These are phyloP conservation scores for Rhynchosporium graminicola DNA, from an alignment of 2,329 filamentous ascomycete genomes.

Conservation along the genomic window DNA sequence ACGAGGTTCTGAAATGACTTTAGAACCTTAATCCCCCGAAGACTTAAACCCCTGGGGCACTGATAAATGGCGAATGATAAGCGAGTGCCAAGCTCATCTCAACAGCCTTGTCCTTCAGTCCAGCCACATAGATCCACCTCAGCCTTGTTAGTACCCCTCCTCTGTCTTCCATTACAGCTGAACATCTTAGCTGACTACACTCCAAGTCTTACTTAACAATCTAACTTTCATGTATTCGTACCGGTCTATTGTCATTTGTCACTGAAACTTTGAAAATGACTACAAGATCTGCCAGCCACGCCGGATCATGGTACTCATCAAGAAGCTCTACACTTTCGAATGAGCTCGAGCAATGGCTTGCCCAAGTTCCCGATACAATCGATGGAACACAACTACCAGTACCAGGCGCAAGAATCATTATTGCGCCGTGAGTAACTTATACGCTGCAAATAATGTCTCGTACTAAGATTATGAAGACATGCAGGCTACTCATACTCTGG, in stretches of 20 bases:
- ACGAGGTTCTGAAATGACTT: background rate
- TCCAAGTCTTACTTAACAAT: background rate
- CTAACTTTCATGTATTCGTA: too few species aligned
- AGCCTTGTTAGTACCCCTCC: conserved; percentile 6
- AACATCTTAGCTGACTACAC: background rate
- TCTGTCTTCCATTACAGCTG: background rate
- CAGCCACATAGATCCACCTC: conserved; percentile 6
- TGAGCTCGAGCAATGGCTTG: conserved; percentile 77
- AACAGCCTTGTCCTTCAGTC: conserved; percentile 8
- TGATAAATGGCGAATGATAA: background rate
- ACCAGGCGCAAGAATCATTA: conserved; percentile 76
- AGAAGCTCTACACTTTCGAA: conserved; percentile 58
- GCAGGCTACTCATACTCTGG: conserved; percentile 94
- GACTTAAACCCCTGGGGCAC: background rate
- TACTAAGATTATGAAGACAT: conserved; percentile 60
- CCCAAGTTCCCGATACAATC: conserved; percentile 65
- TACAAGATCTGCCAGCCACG: conserved; percentile 67
- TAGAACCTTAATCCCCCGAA: too few species aligned
- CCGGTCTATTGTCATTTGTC: too few species aligned
- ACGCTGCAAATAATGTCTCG: background rate
- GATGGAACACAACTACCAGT: conserved; percentile 65
- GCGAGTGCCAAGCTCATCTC: background rate
- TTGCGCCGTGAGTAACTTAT: conserved; percentile 74
- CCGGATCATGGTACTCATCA: conserved; percentile 83
- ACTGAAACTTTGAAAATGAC: conserved; percentile 35